Conservation (phyloP, 768 basidiomycete genomes). For the Phaffia tasmanica region DNA sequence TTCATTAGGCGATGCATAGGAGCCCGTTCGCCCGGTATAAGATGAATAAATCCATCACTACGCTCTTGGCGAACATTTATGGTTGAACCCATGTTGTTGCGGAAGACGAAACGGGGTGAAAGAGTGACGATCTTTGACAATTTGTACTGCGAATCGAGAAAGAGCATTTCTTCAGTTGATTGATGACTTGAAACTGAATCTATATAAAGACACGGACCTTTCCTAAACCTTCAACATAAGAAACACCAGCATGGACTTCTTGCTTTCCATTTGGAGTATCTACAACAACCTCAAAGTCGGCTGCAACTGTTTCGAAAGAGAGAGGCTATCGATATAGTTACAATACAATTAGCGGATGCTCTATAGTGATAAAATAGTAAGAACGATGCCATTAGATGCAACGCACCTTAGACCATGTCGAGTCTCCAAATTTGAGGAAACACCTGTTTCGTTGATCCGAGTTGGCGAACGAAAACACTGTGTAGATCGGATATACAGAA, state of each 20-base stretch:
- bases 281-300: conserved; percentile 72
- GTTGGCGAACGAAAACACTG: conserved; percentile 73
- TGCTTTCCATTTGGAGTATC: conserved; percentile 56
- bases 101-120: conserved; percentile 78
- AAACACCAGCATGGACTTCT: conserved; percentile 65
- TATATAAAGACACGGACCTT: conserved; percentile 42
- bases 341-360: not conserved
- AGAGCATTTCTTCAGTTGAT: not conserved
- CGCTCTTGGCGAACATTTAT: conserved; percentile 81
- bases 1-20: conserved; percentile 52
- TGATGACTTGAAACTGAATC: not conserved
- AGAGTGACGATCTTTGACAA: conserved; percentile 85
- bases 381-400: no score
- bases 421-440: conserved; percentile 65
- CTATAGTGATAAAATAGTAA: not conserved
- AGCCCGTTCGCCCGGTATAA: conserved; percentile 58
- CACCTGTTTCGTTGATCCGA: conserved; percentile 71
- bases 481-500: not conserved
- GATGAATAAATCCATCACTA: conserved; percentile 47
- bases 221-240: conserved; percentile 86
- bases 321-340: conserved; percentile 47
- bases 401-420: conserved; percentile 75
- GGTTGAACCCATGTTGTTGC: conserved; percentile 58
- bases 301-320: conserved; percentile 80
- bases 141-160: conserved; percentile 51